phyloP scores from a whole-genome alignment of 164 flowering plant species.

The Litsea cubeba region DNA sequence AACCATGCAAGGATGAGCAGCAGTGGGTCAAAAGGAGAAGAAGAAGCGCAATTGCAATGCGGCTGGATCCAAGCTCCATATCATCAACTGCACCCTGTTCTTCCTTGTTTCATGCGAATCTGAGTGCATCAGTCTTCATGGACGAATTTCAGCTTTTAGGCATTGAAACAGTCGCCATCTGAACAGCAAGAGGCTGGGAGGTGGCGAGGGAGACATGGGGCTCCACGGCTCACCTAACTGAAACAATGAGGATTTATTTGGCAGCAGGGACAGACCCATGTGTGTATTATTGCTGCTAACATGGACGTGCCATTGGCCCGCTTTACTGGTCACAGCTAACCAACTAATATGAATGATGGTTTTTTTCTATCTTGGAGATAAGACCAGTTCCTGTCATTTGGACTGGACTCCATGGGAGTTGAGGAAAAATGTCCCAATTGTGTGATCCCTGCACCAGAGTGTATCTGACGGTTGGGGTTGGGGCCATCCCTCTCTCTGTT shows the following conservation, averaged over 20 bases:
- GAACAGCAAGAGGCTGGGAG: constrained; percentile 36
- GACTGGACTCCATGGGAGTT: too few relatives aligned
- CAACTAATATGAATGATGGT: background rate
- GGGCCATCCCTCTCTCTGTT: too few relatives aligned
- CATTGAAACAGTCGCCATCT: constrained; percentile 38
- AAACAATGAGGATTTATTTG: background rate
- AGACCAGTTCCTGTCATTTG: too few relatives aligned
- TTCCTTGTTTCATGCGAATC: background rate
- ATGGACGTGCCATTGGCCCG: background rate
- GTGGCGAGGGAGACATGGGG: background rate
- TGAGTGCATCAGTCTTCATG: background rate
- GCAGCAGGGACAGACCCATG: constrained; percentile 36
- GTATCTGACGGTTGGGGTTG: too few relatives aligned
- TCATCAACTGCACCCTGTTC: background rate
- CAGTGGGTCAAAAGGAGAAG: constrained; percentile 19
- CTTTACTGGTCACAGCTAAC: constrained; percentile 1
- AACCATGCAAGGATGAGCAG: constrained; percentile 30
- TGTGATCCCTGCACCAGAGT: too few relatives aligned
- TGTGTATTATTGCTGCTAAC: constrained; percentile 34
- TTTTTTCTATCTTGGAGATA: too few relatives aligned
- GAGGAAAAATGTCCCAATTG: too few relatives aligned
- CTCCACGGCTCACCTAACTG: constrained; percentile 12
- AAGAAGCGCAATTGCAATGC: constrained; percentile 13
- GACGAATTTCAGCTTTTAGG: constrained; percentile 14
- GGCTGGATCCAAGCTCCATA: constrained; percentile 36